Conservation (phyloP, 805 yeast species). For the Wickerhamomyces sydowiorum region DNA sequence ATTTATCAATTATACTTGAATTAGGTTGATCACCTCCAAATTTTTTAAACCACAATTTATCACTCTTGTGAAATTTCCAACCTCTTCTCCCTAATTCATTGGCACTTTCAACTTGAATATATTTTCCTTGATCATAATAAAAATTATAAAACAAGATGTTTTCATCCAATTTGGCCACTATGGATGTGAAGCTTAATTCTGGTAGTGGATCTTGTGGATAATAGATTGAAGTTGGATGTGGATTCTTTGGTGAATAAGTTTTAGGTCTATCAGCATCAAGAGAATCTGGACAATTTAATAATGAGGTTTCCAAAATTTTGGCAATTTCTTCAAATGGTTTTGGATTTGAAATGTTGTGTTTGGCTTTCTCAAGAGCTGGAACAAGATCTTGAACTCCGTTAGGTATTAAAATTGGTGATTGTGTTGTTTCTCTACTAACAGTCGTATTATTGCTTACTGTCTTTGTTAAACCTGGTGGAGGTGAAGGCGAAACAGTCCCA, state of each 20-base stretch:
- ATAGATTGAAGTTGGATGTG: conserved; percentile 84
- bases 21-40: conserved; percentile 37
- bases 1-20: conserved; percentile 17
- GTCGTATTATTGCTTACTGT: neutral
- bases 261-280: conserved; percentile 83
- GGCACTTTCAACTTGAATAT: conserved; percentile 73
- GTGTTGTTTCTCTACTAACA: conserved; percentile 10
- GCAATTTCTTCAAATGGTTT: conserved; percentile 48
- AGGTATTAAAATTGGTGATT: conserved; percentile 7
- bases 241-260: conserved; percentile 61
- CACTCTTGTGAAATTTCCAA: conserved; percentile 73
- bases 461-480: neutral
- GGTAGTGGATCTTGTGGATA: conserved; percentile 79
- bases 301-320: conserved; percentile 65
- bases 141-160: conserved; percentile 91
- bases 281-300: conserved; percentile 90
- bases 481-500: neutral
- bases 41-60: conserved; percentile 76
- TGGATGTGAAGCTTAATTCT: conserved; percentile 46
- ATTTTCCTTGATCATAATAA: conserved; percentile 71
- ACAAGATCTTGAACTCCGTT: conserved; percentile 22
- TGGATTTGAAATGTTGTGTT: conserved; percentile 42
- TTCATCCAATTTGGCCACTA: conserved; percentile 67
- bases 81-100: conserved; percentile 72
- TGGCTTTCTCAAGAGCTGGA: conserved; percentile 25